Evolutionary conservation across 495 filamentous ascomycete species (phyloP).

Genomic region (Emericellopsis terricola): DNA sequence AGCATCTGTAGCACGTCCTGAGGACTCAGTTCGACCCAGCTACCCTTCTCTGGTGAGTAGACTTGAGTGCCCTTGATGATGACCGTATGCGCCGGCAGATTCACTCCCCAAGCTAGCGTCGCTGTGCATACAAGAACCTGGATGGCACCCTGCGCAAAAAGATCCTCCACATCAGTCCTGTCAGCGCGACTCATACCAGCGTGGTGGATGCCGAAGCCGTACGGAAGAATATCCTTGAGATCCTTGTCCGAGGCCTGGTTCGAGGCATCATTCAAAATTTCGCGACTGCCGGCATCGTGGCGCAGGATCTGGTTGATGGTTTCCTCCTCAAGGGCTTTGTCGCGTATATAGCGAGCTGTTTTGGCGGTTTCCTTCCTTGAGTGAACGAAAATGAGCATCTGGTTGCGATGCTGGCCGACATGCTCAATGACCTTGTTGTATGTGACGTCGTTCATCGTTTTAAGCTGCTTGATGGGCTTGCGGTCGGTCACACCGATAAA

Average conservation of each 20-base stretch:
- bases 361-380: constrained; percentile 96
- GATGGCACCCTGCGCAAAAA: constrained; percentile 77
- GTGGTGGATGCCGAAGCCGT: constrained; percentile 96
- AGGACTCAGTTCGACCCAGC: constrained; percentile 94
- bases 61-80: constrained; percentile 97
- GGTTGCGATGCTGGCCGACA: constrained; percentile 73
- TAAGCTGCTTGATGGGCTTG: constrained; percentile 97
- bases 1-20: constrained; percentile 99
- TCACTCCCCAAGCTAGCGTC: constrained; percentile 92
- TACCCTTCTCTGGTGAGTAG: constrained; percentile 96
- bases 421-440: constrained; percentile 97
- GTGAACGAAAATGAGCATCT: constrained; percentile 98
- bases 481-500: constrained; percentile 96
- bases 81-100: constrained; percentile 84
- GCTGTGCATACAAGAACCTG: constrained; percentile 96
- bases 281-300: constrained; percentile 80
- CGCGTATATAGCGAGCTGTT: constrained; percentile 85
- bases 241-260: constrained; percentile 70
- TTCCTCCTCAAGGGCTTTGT: constrained; percentile 89
- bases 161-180: constrained; percentile 83
- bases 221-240: constrained; percentile 86
- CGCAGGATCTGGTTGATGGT: constrained; percentile 92
- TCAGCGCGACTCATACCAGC: constrained; percentile 89
- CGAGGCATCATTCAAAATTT: constrained; percentile 71
- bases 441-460: constrained; percentile 98